phyloP scores from a whole-genome alignment of 768 basidiomycete species.

The Termitomyces sp. region DNA sequence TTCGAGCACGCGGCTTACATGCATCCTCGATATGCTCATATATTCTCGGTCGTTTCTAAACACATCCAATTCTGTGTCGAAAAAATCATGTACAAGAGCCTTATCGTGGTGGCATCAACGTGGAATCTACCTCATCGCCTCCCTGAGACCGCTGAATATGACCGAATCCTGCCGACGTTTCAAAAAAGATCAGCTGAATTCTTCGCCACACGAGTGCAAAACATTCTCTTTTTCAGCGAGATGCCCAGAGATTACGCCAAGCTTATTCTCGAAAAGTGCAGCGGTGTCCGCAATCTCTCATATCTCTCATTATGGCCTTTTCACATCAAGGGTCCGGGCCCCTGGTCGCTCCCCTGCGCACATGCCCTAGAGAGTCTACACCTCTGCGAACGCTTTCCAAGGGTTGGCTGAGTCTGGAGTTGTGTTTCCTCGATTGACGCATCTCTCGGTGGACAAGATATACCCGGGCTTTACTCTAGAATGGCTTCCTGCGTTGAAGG shows the following conservation, averaged over 20 bases:
- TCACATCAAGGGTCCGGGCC: no score
- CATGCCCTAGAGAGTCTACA: background rate
- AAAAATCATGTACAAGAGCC: background rate
- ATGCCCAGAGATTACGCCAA: background rate
- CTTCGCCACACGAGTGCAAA: no score
- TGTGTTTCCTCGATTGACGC: no score
- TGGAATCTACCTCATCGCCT: background rate
- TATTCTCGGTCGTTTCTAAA: background rate
- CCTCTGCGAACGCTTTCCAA: background rate
- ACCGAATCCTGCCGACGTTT: background rate
- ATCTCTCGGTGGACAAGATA: no score
- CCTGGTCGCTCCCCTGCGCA: no score
- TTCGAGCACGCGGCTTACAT: no score
- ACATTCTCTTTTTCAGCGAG: no score
- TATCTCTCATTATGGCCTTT: background rate
- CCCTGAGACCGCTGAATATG: background rate
- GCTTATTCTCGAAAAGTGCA: background rate
- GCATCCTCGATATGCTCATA: no score
- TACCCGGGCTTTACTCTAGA: background rate
- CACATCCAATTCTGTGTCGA: no score
- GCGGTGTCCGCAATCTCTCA: background rate
- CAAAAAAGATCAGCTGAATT: no score
- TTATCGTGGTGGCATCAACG: background rate
- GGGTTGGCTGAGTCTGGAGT: background rate
- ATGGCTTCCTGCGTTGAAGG: background rate